Percentiles rank a stretch among this genome's conserved stretches.
These are phyloP conservation scores for Aspergillus taichungensis DNA, from an alignment of 495 filamentous ascomycete genomes.

Conservation along the genomic window DNA sequence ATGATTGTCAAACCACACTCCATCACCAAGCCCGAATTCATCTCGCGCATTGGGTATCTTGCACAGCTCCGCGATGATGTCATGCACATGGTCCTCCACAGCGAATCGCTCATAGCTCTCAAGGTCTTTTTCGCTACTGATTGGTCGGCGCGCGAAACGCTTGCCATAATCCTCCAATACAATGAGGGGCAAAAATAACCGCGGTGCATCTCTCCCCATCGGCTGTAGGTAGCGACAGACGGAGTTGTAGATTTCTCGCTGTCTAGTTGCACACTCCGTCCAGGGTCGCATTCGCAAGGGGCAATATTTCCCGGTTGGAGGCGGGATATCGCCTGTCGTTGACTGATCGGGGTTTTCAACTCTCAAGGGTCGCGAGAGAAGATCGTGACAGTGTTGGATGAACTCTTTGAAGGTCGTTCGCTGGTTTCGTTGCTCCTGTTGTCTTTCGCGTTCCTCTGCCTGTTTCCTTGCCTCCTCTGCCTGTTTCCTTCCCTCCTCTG, in stretches of 20 bases:
- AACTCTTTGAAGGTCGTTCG: slow-evolving; percentile 29
- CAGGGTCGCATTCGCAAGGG: slow-evolving; percentile 17
- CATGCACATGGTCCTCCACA: slow-evolving; percentile 15
- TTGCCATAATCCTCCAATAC: slow-evolving; percentile 11
- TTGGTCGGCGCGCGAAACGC: slow-evolving; percentile 1
- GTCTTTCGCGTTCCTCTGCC: slow-evolving; percentile 2
- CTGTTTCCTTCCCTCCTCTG: too few relatives aligned
- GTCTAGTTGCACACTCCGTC: slow-evolving; percentile 19
- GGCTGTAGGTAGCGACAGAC: slow-evolving; percentile 18
- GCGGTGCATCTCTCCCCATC: slow-evolving; percentile 4
- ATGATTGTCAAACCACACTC: slow-evolving; percentile 12
- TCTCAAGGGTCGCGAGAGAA: slow-evolving; percentile 19
- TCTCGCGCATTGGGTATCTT: slow-evolving; percentile 9
- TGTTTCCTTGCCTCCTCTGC: slow-evolving; percentile 1
- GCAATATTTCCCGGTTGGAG: slow-evolving; percentile 23
- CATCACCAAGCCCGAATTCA: slow-evolving; percentile 15
- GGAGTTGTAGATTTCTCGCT: slow-evolving; percentile 19
- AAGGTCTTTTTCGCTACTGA: slow-evolving; percentile 24
- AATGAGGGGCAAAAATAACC: slow-evolving; percentile 13
- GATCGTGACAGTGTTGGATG: slow-evolving; percentile 22
- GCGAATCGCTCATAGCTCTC: slow-evolving; percentile 19
- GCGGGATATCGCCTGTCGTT: slow-evolving; percentile 21
- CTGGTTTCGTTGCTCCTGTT: slow-evolving; percentile 4
- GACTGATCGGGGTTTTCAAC: slow-evolving; percentile 18
- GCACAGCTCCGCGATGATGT: slow-evolving; percentile 12